phyloP scores from a whole-genome alignment of 140 eudicot species.

The Erigeron philadelphicus region DNA sequence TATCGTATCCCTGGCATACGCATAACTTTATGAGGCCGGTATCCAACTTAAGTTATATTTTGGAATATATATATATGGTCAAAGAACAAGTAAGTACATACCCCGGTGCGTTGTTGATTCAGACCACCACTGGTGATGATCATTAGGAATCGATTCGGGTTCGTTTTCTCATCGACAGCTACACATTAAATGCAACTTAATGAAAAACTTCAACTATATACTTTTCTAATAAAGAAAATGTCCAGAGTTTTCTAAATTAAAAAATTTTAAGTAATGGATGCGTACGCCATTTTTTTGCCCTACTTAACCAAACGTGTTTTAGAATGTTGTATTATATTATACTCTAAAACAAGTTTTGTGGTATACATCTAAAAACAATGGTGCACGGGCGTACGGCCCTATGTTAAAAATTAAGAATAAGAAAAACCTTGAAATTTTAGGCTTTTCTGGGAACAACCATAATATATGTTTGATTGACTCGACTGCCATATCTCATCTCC shows the following conservation, averaged over 20 bases:
- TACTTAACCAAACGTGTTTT: too few species aligned
- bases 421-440: constrained; percentile 33
- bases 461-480: constrained; percentile 36
- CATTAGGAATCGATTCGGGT: constrained; percentile 51
- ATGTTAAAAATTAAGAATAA: background rate
- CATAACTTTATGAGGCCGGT: too few species aligned
- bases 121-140: constrained; percentile 76
- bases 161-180: constrained; percentile 50
- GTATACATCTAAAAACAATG: too few species aligned
- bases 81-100: constrained; percentile 11
- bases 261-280: background rate
- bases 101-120: constrained; percentile 86
- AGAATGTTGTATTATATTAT: too few species aligned
- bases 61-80: too few species aligned
- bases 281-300: too few species aligned
- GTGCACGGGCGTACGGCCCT: too few species aligned
- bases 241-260: background rate
- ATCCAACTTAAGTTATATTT: too few species aligned
- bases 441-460: constrained; percentile 63
- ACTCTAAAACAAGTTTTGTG: too few species aligned
- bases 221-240: background rate
- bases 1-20: too few species aligned
- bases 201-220: background rate
- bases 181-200: constrained; percentile 14
- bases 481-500: constrained; percentile 53